phyloP scores from a whole-genome alignment of 1,139 yeast genomes.

The Taphrina pruni region DNA sequence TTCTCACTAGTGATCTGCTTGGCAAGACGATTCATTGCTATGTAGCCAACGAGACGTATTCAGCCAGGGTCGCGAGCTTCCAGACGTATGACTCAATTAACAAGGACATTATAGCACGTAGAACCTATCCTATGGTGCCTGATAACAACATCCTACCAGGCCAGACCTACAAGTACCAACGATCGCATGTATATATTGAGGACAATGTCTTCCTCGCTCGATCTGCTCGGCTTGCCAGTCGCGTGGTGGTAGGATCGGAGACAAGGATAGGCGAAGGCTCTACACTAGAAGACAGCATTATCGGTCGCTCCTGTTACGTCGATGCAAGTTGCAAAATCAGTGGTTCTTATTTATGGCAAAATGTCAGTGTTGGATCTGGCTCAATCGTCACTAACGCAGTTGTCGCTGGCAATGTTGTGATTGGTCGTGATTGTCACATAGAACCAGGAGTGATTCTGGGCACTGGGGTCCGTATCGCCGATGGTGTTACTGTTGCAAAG shows the following conservation, averaged over 20 bases:
- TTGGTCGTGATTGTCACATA: slow-evolving; percentile 61
- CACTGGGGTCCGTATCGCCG: slow-evolving; percentile 70
- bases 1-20: slow-evolving; percentile 83
- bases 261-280: slow-evolving; percentile 61
- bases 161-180: slow-evolving; percentile 77
- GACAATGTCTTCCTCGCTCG: slow-evolving; percentile 86
- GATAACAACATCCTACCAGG: slow-evolving; percentile 76
- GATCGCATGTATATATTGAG: slow-evolving; percentile 81
- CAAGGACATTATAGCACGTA: slow-evolving; percentile 88
- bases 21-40: slow-evolving; percentile 91
- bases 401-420: slow-evolving; percentile 66
- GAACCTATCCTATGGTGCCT: slow-evolving; percentile 90
- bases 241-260: slow-evolving; percentile 67
- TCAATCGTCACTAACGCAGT: slow-evolving; percentile 65
- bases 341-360: slow-evolving; percentile 87
- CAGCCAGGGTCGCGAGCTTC: slow-evolving; percentile 93
- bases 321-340: slow-evolving; percentile 75
- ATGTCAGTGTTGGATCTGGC: slow-evolving; percentile 72
- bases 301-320: slow-evolving; percentile 83
- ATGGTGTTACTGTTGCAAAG: slow-evolving; percentile 47
- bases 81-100: slow-evolving; percentile 84
- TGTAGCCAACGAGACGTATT: slow-evolving; percentile 74
- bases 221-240: slow-evolving; percentile 85
- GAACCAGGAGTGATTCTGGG: slow-evolving; percentile 83
- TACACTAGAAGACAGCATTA: slow-evolving; percentile 66